Conservation (phyloP, 495 filamentous ascomycete genomes). For the Penicillium odoratum region DNA sequence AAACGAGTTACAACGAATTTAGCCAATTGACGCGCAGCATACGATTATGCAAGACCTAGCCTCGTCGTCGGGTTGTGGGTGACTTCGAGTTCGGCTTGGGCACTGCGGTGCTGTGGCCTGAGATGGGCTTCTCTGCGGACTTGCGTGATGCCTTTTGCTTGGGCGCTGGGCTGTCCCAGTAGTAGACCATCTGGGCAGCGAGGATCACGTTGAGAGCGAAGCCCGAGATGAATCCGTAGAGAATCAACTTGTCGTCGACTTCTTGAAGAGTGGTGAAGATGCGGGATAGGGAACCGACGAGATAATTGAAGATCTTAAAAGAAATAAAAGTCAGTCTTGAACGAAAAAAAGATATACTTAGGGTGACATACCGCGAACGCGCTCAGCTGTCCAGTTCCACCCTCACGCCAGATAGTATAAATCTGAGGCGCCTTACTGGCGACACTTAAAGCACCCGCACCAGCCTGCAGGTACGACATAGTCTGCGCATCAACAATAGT, state of each 20-base stretch:
- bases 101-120: conserved; percentile 39
- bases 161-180: conserved; percentile 75
- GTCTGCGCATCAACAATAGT: conserved; percentile 64
- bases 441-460: conserved; percentile 77
- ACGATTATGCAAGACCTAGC: conserved; percentile 25
- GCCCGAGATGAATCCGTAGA: conserved; percentile 88
- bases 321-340: conserved; percentile 9
- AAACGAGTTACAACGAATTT: conserved; percentile 15
- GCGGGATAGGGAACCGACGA: conserved; percentile 82
- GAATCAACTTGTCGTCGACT: conserved; percentile 90
- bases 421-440: conserved; percentile 95
- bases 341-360: background rate
- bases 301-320: conserved; percentile 92
- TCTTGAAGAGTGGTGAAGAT: conserved; percentile 98
- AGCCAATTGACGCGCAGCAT: background rate
- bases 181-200: conserved; percentile 90
- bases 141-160: conserved; percentile 46
- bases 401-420: conserved; percentile 73
- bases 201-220: conserved; percentile 85
- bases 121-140: conserved; percentile 29
- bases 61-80: conserved; percentile 52
- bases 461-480: conserved; percentile 78
- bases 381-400: conserved; percentile 90
- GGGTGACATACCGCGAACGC: conserved; percentile 74
- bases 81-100: conserved; percentile 36